Percentiles rank a stretch among this genome's conserved stretches.
These are phyloP conservation scores for Phyllostachys edulis DNA, from an alignment of 176 grass and related monocot species.

Conservation along the genomic window DNA sequence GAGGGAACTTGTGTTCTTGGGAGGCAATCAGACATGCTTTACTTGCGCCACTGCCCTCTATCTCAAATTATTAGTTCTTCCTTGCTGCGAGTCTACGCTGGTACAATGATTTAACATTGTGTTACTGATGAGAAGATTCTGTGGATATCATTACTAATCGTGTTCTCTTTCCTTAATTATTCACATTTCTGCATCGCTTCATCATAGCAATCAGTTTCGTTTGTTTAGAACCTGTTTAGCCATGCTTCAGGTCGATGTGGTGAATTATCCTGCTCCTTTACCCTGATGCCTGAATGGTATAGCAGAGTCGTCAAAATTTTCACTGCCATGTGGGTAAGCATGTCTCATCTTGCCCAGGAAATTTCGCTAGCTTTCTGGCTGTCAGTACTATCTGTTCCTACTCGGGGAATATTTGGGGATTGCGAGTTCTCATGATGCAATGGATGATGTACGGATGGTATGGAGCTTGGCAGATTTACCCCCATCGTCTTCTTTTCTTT, in stretches of 20 bases:
- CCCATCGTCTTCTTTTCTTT: background rate
- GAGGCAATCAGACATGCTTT: conserved; percentile 14
- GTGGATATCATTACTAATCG: conserved; percentile 16
- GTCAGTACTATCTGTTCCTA: background rate
- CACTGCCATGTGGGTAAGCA: background rate
- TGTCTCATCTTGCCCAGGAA: conserved; percentile 8
- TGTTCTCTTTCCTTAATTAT: background rate
- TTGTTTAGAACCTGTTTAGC: background rate
- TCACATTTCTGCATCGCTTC: background rate
- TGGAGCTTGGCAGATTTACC: background rate
- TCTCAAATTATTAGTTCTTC: conserved; percentile 20
- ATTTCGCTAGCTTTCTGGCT: background rate
- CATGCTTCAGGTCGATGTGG: background rate
- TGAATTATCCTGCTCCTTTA: background rate
- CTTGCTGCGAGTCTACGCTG: conserved; percentile 27
- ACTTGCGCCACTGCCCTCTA: conserved; percentile 15
- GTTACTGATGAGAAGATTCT: conserved; percentile 29
- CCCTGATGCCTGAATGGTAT: background rate
- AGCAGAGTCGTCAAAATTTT: background rate
- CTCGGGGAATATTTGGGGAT: background rate
- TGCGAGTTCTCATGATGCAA: background rate
- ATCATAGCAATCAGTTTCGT: background rate
- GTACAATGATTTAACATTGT: conserved; percentile 40
- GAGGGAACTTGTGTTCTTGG: conserved; percentile 27
- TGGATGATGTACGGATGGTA: background rate